Conservation (phyloP, 441 rosid species). For the Pelargonium fulgidum region DNA sequence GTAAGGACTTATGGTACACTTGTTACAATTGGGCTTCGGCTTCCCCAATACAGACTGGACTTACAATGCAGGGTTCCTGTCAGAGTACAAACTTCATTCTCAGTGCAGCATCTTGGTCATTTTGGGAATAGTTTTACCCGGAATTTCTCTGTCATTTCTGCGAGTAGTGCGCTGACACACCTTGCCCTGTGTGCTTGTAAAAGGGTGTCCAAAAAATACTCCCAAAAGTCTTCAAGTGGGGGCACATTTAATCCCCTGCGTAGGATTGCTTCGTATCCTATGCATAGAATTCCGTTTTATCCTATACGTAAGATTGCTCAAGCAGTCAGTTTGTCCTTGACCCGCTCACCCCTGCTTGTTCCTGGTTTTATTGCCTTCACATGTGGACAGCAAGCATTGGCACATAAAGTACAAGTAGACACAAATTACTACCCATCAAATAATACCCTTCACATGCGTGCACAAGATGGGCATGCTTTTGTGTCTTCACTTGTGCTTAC, state of each 20-base stretch:
- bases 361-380: conserved; percentile 56
- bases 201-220: conserved; percentile 42
- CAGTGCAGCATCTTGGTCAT: conserved; percentile 29
- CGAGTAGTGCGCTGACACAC: conserved; percentile 35
- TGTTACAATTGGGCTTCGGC: conserved; percentile 37
- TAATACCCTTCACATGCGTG: conserved; percentile 55
- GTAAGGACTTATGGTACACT: conserved; percentile 38
- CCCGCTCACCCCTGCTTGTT: conserved; percentile 55
- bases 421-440: conserved; percentile 44
- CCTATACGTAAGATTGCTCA: conserved; percentile 59
- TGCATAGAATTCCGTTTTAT: conserved; percentile 33
- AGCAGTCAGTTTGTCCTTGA: conserved; percentile 78
- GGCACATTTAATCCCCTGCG: conserved; percentile 5
- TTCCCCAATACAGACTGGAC: conserved; percentile 35
- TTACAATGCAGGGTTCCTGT: conserved; percentile 32
- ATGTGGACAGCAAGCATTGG: conserved; percentile 63
- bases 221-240: conserved; percentile 27
- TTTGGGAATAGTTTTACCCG: conserved; percentile 25
- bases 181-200: conserved; percentile 65
- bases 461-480: conserved; percentile 71
- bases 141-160: conserved; percentile 37
- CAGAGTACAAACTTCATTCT: conserved; percentile 29
- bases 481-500: conserved; percentile 44
- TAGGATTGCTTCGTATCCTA: neutral
- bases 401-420: conserved; percentile 41